Evolutionary conservation across 257 asterid genomes (phyloP).

Genomic region (Scutellaria galericulata): DNA sequence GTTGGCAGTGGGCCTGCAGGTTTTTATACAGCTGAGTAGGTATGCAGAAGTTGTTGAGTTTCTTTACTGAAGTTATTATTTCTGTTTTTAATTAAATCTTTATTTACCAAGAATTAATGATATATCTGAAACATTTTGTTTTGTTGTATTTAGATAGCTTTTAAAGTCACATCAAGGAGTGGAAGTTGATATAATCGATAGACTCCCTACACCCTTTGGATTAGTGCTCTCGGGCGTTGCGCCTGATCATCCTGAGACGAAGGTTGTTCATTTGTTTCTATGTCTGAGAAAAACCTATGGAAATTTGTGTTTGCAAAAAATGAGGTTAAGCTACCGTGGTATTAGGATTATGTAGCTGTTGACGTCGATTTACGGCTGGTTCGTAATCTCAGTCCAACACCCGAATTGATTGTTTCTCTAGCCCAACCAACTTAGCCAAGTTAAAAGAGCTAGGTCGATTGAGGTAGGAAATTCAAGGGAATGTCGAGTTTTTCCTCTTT

Average conservation of each 20-base stretch:
- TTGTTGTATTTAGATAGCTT: constrained; percentile 42
- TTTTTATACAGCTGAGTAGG: constrained; percentile 90
- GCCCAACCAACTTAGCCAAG: too few relatives aligned
- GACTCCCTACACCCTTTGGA: constrained; percentile 93
- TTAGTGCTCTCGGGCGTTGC: constrained; percentile 95
- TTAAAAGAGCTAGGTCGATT: too few relatives aligned
- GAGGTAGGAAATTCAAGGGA: too few relatives aligned
- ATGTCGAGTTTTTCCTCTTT: too few relatives aligned
- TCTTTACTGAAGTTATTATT: not conserved
- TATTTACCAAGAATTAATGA: too few relatives aligned
- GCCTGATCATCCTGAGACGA: constrained; percentile 98
- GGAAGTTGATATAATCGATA: constrained; percentile 87
- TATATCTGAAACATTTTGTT: too few relatives aligned
- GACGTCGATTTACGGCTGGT: too few relatives aligned
- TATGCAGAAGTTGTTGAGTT: constrained; percentile 25
- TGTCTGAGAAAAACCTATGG: too few relatives aligned
- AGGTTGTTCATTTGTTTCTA: constrained; percentile 46
- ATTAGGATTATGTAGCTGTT: too few relatives aligned
- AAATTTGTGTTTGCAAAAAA: not conserved
- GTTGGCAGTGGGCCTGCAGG: constrained; percentile 99
- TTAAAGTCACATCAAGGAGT: constrained; percentile 73
- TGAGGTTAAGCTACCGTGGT: too few relatives aligned
- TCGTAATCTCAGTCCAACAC: too few relatives aligned
- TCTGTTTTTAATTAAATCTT: not conserved
- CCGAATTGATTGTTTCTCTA: too few relatives aligned